Base-by-base conservation (phyloP, 208 protist genomes). In the Herpetomonas muscarum region DNA sequence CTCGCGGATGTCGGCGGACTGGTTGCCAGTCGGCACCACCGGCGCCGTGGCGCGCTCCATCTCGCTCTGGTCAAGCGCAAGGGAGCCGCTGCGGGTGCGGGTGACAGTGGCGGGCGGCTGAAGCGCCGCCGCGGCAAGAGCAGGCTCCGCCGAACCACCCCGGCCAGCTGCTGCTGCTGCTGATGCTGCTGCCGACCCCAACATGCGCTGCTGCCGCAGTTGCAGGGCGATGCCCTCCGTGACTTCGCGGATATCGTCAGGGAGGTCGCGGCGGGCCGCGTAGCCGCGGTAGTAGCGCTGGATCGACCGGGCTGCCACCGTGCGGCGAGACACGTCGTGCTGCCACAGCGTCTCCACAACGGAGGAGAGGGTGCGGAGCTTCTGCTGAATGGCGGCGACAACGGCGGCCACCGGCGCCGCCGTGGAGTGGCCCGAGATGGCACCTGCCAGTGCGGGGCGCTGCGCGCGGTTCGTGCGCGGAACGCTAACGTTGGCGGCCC, bases 301-400 rank as follows among this genome's bases (percentile, higher is more conserved):
- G 29, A 93, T 77, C 2, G 75, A 52, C 25, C 83, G 59, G 2
- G 80, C 79, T 0, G 86, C 86, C 41, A 72, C 67, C 19, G 57
- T 67, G 28, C 79, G 74, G 5, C 80, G 67, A 2, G 65, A 51
- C 52, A 94, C 63, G 65, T 87, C 79, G 25, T 74, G 68, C 49
- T 67, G 67, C 76, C 82, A 90, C 25, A 94, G 61, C 13, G 74
- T 71, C 64, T 87, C 70, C 64, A 89, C 76, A 19, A 91, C 76
- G 51, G 57, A 59, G 22, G 74, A 72, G 19, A 92, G 51, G 17
- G 70, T 64, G 37, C 74, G 80, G 45, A 91, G 57, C 30, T 92
- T 92, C 46, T 76, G 65, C 63, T 94, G 88, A 51, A 94, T 68
- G 21, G 86, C 84, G 9, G 66, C 64, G 37, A 94, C 65, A 3